These are phyloP conservation scores for Trifolium pratense DNA, from an alignment of 306 rosid species.

Conservation along the genomic window DNA sequence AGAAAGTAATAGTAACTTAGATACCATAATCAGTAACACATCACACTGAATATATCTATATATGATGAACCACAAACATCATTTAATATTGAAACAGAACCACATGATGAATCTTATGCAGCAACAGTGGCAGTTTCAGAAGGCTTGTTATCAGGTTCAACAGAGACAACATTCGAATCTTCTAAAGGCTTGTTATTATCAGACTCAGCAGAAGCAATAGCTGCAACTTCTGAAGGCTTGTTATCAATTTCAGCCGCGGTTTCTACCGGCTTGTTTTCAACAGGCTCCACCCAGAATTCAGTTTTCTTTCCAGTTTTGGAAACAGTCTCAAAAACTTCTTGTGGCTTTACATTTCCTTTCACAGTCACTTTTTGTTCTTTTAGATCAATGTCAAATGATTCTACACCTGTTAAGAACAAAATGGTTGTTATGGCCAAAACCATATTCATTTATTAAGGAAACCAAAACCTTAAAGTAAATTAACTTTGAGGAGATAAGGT, in stretches of 20 bases:
- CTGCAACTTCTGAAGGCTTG: not conserved
- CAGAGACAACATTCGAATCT: slow-evolving; percentile 1
- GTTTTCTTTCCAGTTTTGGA: slow-evolving; percentile 93
- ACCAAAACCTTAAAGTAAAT: no score
- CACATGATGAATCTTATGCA: slow-evolving; percentile 40
- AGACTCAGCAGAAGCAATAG: not conserved
- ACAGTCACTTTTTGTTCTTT: slow-evolving; percentile 89
- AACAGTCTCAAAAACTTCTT: slow-evolving; percentile 75
- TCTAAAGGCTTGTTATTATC: slow-evolving; percentile 8
- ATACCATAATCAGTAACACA: not conserved
- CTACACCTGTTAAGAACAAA: slow-evolving; percentile 59
- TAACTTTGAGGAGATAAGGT: no score
- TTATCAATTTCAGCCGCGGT: not conserved
- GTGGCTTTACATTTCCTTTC: slow-evolving; percentile 65
- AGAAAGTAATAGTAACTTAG: no score
- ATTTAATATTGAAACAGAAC: not conserved
- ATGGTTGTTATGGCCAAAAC: not conserved
- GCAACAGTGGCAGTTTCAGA: slow-evolving; percentile 56
- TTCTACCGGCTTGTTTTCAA: slow-evolving; percentile 37
- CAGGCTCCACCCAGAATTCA: slow-evolving; percentile 65
- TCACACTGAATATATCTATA: not conserved
- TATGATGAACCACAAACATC: not conserved
- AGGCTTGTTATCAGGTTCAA: slow-evolving; percentile 47
- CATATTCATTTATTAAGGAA: no score
- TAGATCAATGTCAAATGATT: slow-evolving; percentile 70